Conservation (phyloP, 495 filamentous ascomycete genomes). For the Cladorrhinum samala region DNA sequence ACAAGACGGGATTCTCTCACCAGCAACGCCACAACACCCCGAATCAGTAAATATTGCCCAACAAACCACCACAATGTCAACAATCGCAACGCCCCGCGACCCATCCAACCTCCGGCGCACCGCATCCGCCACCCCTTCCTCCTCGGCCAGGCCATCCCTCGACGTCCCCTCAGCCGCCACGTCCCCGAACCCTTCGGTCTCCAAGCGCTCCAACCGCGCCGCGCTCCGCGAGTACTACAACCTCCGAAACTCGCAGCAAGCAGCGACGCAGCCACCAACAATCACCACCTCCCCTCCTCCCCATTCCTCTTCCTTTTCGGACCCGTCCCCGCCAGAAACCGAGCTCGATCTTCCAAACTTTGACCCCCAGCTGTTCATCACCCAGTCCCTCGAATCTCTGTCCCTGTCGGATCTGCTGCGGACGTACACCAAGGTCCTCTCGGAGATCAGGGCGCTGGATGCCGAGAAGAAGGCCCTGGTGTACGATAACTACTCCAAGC, state of each 20-base stretch:
- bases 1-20: not conserved
- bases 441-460: conserved; percentile 82
- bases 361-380: conserved; percentile 52
- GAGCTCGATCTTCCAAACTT: conserved; percentile 56
- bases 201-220: conserved; percentile 52
- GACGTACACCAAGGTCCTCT: conserved; percentile 57
- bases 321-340: conserved; percentile 30
- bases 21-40: not conserved
- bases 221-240: conserved; percentile 95
- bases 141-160: conserved; percentile 31
- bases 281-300: conserved; percentile 16
- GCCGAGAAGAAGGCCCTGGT: conserved; percentile 95
- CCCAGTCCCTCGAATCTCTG: conserved; percentile 56
- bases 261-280: conserved; percentile 4
- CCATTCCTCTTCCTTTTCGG: conserved; percentile 30
- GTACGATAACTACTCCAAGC: conserved; percentile 96
- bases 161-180: conserved; percentile 47
- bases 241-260: conserved; percentile 31
- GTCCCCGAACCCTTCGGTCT: conserved; percentile 36
- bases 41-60: not conserved
- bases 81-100: conserved; percentile 64
- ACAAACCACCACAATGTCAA: conserved; percentile 55
- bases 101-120: conserved; percentile 34
- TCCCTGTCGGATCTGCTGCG: conserved; percentile 59
- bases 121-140: conserved; percentile 47